Percentiles rank a stretch among this genome's conserved stretches.
Evolutionary conservation across 495 filamentous ascomycete species (phyloP).

Genomic region (Echria macrotheca): DNA sequence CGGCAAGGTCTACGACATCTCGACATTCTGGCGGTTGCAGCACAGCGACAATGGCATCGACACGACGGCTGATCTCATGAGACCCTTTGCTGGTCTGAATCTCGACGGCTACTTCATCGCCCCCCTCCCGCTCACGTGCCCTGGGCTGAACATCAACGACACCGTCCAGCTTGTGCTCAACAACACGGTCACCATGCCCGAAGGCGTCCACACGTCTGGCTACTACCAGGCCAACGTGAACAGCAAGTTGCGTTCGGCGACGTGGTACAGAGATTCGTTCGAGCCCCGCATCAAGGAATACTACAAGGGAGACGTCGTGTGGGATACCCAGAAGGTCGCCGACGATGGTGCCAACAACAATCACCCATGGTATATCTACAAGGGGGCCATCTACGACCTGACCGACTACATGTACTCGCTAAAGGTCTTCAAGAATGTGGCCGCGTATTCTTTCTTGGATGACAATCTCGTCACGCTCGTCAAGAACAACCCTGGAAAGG

Average conservation of each 20-base stretch:
- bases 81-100: conserved; percentile 68
- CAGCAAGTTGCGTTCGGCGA: conserved; percentile 52
- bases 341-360: conserved; percentile 57
- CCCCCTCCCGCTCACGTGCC: conserved; percentile 71
- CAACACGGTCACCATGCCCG: conserved; percentile 47
- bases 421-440: conserved; percentile 37
- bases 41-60: conserved; percentile 66
- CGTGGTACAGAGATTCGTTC: conserved; percentile 75
- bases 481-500: conserved; percentile 66
- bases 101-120: conserved; percentile 79
- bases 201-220: conserved; percentile 60
- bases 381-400: conserved; percentile 75
- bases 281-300: conserved; percentile 75
- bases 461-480: conserved; percentile 56
- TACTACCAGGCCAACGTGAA: conserved; percentile 45
- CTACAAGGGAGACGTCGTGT: conserved; percentile 82
- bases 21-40: conserved; percentile 74
- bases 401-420: conserved; percentile 84
- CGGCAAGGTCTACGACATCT: conserved; percentile 87
- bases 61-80: conserved; percentile 62
- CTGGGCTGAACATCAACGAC: conserved; percentile 53
- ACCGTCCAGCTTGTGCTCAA: conserved; percentile 54
- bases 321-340: conserved; percentile 48
- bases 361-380: conserved; percentile 74
- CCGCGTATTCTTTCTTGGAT: conserved; percentile 65